phyloP scores from a whole-genome alignment of 164 flowering plant species.

The Umbilicus rupestris region DNA sequence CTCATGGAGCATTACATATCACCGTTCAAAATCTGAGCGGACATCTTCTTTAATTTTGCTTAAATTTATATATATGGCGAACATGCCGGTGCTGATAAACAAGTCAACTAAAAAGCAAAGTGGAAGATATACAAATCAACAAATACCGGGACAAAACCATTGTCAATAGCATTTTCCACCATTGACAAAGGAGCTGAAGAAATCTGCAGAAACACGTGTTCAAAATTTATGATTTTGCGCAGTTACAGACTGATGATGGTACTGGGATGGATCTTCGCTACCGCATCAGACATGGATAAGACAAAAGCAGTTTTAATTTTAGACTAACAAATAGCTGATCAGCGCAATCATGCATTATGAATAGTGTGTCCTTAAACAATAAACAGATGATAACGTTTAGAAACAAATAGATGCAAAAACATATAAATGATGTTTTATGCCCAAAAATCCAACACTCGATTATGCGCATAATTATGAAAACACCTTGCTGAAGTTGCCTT shows the following conservation, averaged over 20 bases:
- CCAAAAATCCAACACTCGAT: neutral
- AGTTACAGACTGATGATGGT: neutral
- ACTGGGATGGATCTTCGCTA: neutral
- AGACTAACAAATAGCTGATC: neutral
- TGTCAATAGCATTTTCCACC: slow-evolving; percentile 47
- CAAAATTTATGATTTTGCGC: neutral
- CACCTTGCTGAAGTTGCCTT: neutral
- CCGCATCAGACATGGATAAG: neutral
- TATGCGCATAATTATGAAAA: neutral
- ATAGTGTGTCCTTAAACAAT: neutral
- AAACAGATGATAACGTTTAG: neutral
- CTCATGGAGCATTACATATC: no score
- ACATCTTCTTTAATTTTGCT: no score
- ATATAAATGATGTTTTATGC: neutral
- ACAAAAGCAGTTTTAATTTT: neutral
- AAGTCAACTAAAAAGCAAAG: neutral
- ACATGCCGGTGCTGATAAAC: neutral
- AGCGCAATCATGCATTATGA: neutral
- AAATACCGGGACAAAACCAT: slow-evolving; percentile 64
- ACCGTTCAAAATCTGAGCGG: no score
- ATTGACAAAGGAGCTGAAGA: slow-evolving; percentile 46
- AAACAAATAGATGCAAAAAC: neutral
- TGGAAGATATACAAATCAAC: neutral
- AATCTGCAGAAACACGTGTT: slow-evolving; percentile 34
- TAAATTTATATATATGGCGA: neutral